Conservation (phyloP, 2,329 filamentous ascomycete genomes). For the Sclerotinia glacialis region DNA sequence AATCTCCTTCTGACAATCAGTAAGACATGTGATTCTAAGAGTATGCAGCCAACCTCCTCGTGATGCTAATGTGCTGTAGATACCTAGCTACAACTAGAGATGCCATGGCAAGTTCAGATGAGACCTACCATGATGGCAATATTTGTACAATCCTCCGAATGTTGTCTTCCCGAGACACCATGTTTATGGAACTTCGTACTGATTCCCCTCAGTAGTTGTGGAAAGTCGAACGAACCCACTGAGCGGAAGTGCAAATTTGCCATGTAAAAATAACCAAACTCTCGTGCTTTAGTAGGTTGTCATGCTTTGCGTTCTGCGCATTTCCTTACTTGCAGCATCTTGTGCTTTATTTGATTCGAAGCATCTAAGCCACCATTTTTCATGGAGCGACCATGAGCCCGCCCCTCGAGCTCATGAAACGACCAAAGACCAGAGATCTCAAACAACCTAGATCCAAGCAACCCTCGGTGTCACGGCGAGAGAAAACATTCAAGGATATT, state of each 20-base stretch:
- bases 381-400: slow-evolving; percentile 7
- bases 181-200: neutral
- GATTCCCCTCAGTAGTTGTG: neutral
- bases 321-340: slow-evolving; percentile 18
- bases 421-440: slow-evolving; percentile 8
- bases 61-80: slow-evolving; percentile 7
- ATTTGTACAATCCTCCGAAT: slow-evolving; percentile 19
- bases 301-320: slow-evolving; percentile 16
- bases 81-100: neutral
- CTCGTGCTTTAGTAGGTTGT: slow-evolving; percentile 15
- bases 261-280: slow-evolving; percentile 2
- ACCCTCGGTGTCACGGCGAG: slow-evolving; percentile 13
- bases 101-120: slow-evolving; percentile 22
- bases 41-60: slow-evolving; percentile 20
- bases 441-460: slow-evolving; percentile 18
- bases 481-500: neutral
- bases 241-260: neutral
- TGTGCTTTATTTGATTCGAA: slow-evolving; percentile 13
- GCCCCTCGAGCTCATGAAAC: slow-evolving; percentile 15
- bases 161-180: slow-evolving; percentile 19
- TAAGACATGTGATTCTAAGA: slow-evolving; percentile 24
- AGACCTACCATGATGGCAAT: slow-evolving; percentile 4
- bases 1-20: slow-evolving; percentile 6
- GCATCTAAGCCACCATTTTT: slow-evolving; percentile 16
- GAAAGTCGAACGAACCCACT: neutral